Base-by-base conservation (phyloP, 2,329 filamentous ascomycete species). In the Chaetomium globosum region DNA sequence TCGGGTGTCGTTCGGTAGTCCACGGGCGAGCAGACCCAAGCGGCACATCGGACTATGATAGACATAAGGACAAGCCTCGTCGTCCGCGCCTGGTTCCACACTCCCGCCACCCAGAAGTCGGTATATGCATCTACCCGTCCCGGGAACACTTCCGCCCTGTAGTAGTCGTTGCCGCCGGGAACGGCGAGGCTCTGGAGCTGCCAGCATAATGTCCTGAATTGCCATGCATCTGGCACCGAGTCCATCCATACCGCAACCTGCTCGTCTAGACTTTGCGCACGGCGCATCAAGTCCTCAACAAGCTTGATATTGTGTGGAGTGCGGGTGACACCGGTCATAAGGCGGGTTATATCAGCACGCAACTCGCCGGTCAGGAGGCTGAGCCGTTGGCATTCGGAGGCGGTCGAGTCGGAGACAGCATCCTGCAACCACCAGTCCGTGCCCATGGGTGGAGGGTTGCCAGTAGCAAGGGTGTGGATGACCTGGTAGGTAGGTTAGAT, bases 1-100 rank as follows among this genome's bases (percentile, higher is more conserved):
- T 88, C 84, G 21, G 84, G 81, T 6, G 85, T 88, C 1, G 85
- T 87, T 51, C 85, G 79, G 71, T 87, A 88, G 73, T 89, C 86
- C 9, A 85, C 80, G 0, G 86, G 86, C 9, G 81, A 78, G 73
- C 83, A 85, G 28, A 85, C 78, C 85, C 85, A 88, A 1, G 86
- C 86, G 7, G 83, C 81, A 70, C 85, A 87, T 7, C 86, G 82
- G 13, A 88, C 82, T 46, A 84, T 80, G 19, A 85, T 75, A 19
- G 83, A 82, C 3, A 82, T 81, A 28, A 88, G 77, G 60, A 85
- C 80, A 31, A 88, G 77, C 2, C 86, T 79, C 7, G 81, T 80
- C 19, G 82, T 80, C 19, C 85, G 78, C 65, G 80, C 77, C 75
- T 84, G 77, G 72, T 87, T 88, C 81, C 82, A 85, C 9, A 85